Conservation (phyloP, 495 filamentous ascomycete genomes). For the Cercophora newfieldiana region DNA sequence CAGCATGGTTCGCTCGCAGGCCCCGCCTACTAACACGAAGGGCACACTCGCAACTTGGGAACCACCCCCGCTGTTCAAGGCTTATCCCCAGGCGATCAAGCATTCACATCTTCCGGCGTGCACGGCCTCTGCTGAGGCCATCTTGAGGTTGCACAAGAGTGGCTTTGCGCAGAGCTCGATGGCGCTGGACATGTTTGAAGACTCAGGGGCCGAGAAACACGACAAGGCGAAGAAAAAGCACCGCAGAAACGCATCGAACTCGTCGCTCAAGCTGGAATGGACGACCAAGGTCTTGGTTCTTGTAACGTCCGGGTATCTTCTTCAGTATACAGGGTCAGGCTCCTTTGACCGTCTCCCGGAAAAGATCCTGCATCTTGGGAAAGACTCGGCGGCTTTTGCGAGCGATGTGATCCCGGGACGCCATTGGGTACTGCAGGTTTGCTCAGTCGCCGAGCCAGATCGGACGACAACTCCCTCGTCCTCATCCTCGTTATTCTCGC, state of each 20-base stretch:
- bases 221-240: conserved; percentile 46
- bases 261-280: conserved; percentile 69
- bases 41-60: conserved; percentile 57
- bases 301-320: conserved; percentile 75
- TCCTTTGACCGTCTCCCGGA: conserved; percentile 80
- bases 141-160: conserved; percentile 61
- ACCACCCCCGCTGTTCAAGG: conserved; percentile 83
- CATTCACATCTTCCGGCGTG: conserved; percentile 54
- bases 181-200: conserved; percentile 28
- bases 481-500: conserved; percentile 65
- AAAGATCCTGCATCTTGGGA: conserved; percentile 78
- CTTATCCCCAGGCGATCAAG: conserved; percentile 80
- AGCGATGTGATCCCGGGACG: conserved; percentile 90
- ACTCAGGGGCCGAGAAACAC: conserved; percentile 29
- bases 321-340: conserved; percentile 86
- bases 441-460: conserved; percentile 69
- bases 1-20: conserved; percentile 30
- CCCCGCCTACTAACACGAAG: conserved; percentile 18
- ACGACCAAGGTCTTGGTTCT: conserved; percentile 81
- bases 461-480: conserved; percentile 49
- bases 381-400: conserved; percentile 87
- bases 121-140: conserved; percentile 53
- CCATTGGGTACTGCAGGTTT: conserved; percentile 90
- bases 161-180: conserved; percentile 39
- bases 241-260: conserved; percentile 57